These are phyloP conservation scores for Epichloe amarillans DNA, from an alignment of 2,329 filamentous ascomycete species.

Conservation along the genomic window DNA sequence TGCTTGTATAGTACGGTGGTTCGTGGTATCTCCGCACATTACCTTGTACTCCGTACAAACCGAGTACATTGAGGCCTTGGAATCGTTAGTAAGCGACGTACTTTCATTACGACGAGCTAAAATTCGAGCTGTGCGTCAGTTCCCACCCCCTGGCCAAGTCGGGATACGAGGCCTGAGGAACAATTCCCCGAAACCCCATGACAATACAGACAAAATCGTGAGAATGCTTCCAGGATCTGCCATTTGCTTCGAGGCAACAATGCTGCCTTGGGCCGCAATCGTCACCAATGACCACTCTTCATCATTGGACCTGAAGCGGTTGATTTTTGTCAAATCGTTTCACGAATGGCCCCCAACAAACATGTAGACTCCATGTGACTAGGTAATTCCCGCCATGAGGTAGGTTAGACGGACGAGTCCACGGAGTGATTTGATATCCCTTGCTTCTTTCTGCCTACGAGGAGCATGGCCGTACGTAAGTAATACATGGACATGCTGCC, in stretches of 20 bases:
- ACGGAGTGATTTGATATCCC: no score
- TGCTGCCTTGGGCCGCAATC: background rate
- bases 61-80: no score
- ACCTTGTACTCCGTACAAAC: no score
- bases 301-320: background rate
- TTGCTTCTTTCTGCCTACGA: conserved; percentile 3
- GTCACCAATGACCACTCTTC: background rate
- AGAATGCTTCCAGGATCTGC: background rate
- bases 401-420: background rate
- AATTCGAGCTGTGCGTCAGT: background rate
- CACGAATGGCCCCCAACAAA: background rate
- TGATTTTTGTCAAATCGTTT: background rate
- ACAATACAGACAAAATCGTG: background rate
- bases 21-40: no score
- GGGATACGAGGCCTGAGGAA: background rate
- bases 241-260: background rate
- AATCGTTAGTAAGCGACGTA: no score
- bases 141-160: background rate
- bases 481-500: no score
- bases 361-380: no score
- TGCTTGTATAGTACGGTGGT: no score
- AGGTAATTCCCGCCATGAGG: background rate
- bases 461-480: conserved; percentile 5
- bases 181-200: background rate
- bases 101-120: background rate